Base-by-base conservation (phyloP, 495 filamentous ascomycete species). In the Cudoniella acicularis region DNA sequence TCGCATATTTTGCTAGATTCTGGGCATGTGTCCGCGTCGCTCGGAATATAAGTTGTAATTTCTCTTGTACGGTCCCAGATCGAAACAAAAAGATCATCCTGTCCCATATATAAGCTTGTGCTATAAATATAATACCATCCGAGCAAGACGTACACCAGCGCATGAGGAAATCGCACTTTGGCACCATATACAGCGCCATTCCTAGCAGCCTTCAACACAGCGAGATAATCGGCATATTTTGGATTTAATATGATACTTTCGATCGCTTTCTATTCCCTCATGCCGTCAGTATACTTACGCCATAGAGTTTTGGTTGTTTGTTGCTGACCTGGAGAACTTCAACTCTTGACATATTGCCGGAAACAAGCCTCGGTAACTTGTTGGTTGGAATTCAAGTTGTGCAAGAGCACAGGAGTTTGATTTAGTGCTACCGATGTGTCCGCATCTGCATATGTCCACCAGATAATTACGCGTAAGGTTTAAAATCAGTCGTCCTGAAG, bases 141-240 rank as follows among this genome's bases (percentile, higher is more conserved):
- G 21, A 36, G 26, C 0, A 48, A 52, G 47, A 49, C 21, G 60
- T 83, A 92, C 87, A 98, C 94, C 59, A 98, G 82, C 52, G 94
- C 94, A 76, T 98, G 94, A 65, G 94, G 94, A 78, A 98, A 97
- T 62, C 94, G 92, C 71, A 99, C 90, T 83, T 98, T 99, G 64
- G 92, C 85, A 24, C 94, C 94, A 76, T 98, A 99, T 58, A 97
- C 90, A 61, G 91, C 84, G 71, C 94, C 94, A 87, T 98, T 99
- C 72, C 94, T 92, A 49, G 92, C 85, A 60, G 82, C 90, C 77
- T 99, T 99, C 67, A 93, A 58, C 63, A 99, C 77, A 23, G 88
- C 79, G 24, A 99, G 83, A 52, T 91, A 66, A 64, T 91, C 90
- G 56, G 90, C 87, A 72, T 96, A 87, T 60, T 83, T 75, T 2